Evolutionary conservation across 2,329 filamentous ascomycete genomes (phyloP), one percentile per base, ranked within the genome.

Genomic region (Ophiostoma tasmaniense): DNA sequence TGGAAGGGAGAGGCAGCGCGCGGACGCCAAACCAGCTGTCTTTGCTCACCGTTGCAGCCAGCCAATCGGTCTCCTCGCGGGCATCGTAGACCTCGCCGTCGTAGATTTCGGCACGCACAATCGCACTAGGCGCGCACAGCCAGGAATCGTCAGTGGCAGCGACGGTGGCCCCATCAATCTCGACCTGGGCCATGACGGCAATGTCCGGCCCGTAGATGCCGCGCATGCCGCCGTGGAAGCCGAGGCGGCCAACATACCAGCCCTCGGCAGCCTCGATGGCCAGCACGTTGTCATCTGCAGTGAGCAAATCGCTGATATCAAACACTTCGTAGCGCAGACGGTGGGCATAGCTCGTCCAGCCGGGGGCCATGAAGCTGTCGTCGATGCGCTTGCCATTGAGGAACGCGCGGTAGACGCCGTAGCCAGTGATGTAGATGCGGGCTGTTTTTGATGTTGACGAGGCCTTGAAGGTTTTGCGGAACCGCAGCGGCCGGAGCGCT

Each of bases 41-140:
- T 13, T 14, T 39, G 37, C 11, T 14, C 2, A 13, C 7, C 11
- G 33, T 5, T 8, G 1, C 22, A 30, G 20, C 33, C 28, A 61
- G 59, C 69, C 71, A 69, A 10, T 52, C n/a, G 3, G 62, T 13
- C 25, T 70, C 67, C 75, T 75, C 75, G 6, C 76, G 74, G 0
- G 77, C 75, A 72, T 86, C 82, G 68, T 82, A 86, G 0, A 77
- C 72, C 68, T 87, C 84, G 20, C 85, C 85, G 71, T 86, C 78
- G 70, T 85, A 86, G 2, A 86, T 78, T 33, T 84, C 81, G 1
- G 78, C 77, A 0, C 71, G 71, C 1, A 78, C 68, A 80, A 77
- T 5, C 72, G 73, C 2, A 67, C 74, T 2, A 3, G 80, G 75
- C 0, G 35, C 35, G 64, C 52, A 75, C 75, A 22, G 28, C 72